Conservation (phyloP, 2,329 filamentous ascomycete genomes). For the Colletotrichum sp. region DNA sequence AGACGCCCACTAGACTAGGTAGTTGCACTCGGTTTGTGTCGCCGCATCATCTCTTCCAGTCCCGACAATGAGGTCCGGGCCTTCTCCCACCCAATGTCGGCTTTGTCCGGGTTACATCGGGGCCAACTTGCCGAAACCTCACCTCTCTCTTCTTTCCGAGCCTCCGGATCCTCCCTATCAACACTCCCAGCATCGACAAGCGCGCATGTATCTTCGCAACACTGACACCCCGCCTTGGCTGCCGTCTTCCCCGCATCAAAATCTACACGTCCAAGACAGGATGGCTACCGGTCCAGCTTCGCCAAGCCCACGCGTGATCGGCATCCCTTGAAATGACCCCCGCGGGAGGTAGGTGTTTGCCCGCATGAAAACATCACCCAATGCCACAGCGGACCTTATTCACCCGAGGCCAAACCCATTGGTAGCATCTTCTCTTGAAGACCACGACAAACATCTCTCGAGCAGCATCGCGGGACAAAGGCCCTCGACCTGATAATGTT, state of each 20-base stretch:
- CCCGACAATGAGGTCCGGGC: background rate
- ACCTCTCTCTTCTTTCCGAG: background rate
- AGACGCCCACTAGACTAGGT: background rate
- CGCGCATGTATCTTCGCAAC: background rate
- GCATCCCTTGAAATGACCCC: background rate
- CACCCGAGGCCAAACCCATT: background rate
- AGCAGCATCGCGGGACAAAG: background rate
- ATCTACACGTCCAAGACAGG: background rate
- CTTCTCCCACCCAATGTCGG: background rate
- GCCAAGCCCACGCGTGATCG: background rate
- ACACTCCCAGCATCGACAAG: background rate
- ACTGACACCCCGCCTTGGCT: background rate
- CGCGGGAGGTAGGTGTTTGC: background rate
- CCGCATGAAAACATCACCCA: background rate
- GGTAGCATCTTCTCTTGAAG: background rate
- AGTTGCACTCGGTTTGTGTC: background rate
- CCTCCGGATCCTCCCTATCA: conserved; percentile 10
- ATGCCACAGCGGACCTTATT: background rate
- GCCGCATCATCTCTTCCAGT: background rate
- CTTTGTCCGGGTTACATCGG: conserved; percentile 10
- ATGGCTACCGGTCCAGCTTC: background rate
- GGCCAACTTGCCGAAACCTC: background rate
- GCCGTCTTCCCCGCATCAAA: background rate
- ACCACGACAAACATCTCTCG: background rate
- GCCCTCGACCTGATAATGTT: background rate